Base-by-base conservation (phyloP, 768 basidiomycete genomes). In the Phylloporus sp. region DNA sequence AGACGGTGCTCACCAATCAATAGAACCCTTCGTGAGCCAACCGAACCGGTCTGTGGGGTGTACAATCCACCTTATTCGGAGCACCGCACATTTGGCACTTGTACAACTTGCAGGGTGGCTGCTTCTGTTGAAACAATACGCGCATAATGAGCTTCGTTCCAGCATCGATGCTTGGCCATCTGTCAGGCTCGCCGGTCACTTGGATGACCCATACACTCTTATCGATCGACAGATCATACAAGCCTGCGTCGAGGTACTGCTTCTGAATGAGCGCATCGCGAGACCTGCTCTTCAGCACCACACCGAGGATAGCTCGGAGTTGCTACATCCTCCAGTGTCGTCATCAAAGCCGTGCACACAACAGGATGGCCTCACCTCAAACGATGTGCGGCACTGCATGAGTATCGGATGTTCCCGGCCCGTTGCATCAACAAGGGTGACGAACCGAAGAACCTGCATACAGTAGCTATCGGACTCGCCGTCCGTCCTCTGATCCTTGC, bases 351-450 rank as follows among this genome's bases (percentile, higher is more conserved):
- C 13, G 6, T 3, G 4, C 13, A 5, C 35, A 35, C 16, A 35
- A 7, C 23, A 3, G 2, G 5, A 18, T 8, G 24, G 20, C 8
- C 54, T 29, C 35, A 63, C 64, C 58, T 68, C 57, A 6, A 66
- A 65, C 31, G 60, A 65, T 2, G 58, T 34, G 35, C 64, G 63
- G 39, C 55, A 56, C 18, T 68, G 55, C 58, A 68, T 51, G 20
- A 46, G 36, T 54, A 65, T 63, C 23, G 57, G 60, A 36, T 65
- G 64, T 22, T 57, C 49, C 18, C 66, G 54, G 41, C 63, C 66
- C 7, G 65, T 65, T 1, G 58, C 63, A 24, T 66, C 66, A 27
- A 65, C 24, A 32, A 68, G 55, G 24, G 58, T 66, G 8, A 58
- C 60, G 34, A 55, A 64, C 2, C 50, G 53, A 23, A 63, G 50